Evolutionary conservation across 2,329 filamentous ascomycete genomes (phyloP).

Genomic region (Aspergillus sp.): DNA sequence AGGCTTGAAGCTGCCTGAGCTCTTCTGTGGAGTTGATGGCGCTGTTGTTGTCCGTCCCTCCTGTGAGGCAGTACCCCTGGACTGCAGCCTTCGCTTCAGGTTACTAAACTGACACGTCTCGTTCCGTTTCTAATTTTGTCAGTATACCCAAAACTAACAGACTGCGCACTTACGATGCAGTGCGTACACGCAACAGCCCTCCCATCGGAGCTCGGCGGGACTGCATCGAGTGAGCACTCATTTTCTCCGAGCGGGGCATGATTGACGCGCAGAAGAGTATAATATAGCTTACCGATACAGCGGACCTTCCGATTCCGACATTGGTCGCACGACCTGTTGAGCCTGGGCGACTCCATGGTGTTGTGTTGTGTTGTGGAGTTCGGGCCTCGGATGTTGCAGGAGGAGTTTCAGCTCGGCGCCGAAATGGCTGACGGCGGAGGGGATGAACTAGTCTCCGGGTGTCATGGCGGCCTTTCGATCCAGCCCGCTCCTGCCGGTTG

Average conservation of each 20-base stretch:
- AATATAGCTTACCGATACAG: conserved; percentile 2
- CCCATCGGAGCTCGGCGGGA: background rate
- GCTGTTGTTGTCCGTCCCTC: too few relatives aligned
- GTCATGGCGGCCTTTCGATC: too few relatives aligned
- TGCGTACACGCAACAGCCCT: background rate
- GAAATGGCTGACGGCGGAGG: too few relatives aligned
- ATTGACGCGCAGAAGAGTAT: background rate
- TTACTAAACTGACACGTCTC: background rate
- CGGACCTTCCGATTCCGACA: conserved; percentile 6
- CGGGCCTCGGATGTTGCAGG: background rate
- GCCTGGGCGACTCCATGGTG: conserved; percentile 1
- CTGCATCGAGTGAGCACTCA: background rate
- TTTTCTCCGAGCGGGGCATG: too few relatives aligned
- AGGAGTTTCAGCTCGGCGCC: too few relatives aligned
- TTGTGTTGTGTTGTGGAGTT: background rate
- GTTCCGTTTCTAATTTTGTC: background rate
- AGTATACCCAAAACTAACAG: background rate
- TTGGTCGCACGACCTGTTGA: conserved; percentile 11
- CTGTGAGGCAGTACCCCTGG: background rate
- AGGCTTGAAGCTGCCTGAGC: background rate
- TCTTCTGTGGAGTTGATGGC: background rate
- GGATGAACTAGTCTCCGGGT: too few relatives aligned
- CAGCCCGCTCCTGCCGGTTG: too few relatives aligned
- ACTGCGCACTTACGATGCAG: background rate
- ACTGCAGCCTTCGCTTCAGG: background rate